These are phyloP conservation scores for Glebionis coronaria DNA, from an alignment of 129 eudicot species.

Conservation along the genomic window DNA sequence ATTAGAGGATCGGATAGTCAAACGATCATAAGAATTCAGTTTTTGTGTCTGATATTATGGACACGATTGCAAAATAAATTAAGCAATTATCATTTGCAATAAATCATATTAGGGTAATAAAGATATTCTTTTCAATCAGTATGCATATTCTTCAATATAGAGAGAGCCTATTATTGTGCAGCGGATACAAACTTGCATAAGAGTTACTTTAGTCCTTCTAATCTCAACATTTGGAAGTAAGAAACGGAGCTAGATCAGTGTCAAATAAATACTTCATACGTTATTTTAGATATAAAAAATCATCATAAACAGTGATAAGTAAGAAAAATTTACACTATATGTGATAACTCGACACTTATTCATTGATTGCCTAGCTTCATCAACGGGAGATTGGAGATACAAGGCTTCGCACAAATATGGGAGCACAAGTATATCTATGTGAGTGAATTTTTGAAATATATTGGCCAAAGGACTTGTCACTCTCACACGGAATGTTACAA, in stretches of 20 bases:
- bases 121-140: no score
- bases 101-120: no score
- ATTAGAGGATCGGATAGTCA: no score
- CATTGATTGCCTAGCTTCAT: background rate
- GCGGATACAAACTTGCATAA: background rate
- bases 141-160: background rate
- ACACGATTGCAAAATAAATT: no score
- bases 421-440: background rate
- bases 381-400: slow-evolving; percentile 19
- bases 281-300: background rate
- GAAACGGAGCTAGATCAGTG: background rate
- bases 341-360: background rate
- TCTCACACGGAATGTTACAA: no score
- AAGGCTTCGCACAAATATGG: slow-evolving; percentile 3
- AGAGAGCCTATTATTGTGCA: background rate
- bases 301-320: background rate
- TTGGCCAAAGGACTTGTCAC: background rate
- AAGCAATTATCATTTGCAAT: no score
- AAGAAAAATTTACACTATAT: background rate
- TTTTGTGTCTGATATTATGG: no score
- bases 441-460: background rate
- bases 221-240: background rate
- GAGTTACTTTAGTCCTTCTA: background rate
- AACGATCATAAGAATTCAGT: no score
- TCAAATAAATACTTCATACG: background rate